phyloP scores from a whole-genome alignment of 441 rosid genomes.

The Flueggea neowawraea region DNA sequence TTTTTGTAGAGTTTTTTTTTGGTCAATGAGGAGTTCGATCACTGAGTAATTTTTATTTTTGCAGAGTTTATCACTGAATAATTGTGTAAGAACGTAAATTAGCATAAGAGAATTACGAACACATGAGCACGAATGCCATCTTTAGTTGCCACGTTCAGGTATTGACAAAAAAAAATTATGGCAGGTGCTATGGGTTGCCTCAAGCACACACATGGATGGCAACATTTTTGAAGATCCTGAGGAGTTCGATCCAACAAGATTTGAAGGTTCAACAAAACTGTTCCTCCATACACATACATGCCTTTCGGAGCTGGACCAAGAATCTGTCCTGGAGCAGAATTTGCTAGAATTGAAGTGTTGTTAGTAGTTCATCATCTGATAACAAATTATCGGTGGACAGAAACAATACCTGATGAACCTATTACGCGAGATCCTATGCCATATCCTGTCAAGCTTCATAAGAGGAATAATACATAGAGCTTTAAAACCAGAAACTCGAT shows the following conservation, averaged over 20 bases:
- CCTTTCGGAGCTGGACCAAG: conserved; percentile 15
- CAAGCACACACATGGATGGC: background rate
- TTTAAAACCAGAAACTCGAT: too few species aligned
- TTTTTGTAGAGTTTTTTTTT: too few species aligned
- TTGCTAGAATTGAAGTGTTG: background rate
- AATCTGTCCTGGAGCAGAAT: conserved; percentile 8
- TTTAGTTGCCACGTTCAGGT: background rate
- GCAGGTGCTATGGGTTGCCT: conserved; percentile 6
- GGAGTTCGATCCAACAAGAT: too few species aligned
- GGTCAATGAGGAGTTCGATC: too few species aligned
- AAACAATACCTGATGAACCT: background rate
- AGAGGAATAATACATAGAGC: too few species aligned
- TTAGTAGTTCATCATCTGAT: conserved; percentile 2
- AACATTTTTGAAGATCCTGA: too few species aligned
- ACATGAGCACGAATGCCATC: background rate
- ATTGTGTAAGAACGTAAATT: too few species aligned
- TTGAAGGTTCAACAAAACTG: too few species aligned
- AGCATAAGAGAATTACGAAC: too few species aligned
- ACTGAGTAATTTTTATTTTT: too few species aligned
- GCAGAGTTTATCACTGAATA: too few species aligned
- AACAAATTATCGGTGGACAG: background rate
- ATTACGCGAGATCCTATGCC: background rate
- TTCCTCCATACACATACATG: background rate
- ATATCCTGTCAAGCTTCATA: conserved; percentile 4
- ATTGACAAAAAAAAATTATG: conserved; percentile 2